Conservation (phyloP, 2,329 filamentous ascomycete species). For the Rasamsonia emersonii region DNA sequence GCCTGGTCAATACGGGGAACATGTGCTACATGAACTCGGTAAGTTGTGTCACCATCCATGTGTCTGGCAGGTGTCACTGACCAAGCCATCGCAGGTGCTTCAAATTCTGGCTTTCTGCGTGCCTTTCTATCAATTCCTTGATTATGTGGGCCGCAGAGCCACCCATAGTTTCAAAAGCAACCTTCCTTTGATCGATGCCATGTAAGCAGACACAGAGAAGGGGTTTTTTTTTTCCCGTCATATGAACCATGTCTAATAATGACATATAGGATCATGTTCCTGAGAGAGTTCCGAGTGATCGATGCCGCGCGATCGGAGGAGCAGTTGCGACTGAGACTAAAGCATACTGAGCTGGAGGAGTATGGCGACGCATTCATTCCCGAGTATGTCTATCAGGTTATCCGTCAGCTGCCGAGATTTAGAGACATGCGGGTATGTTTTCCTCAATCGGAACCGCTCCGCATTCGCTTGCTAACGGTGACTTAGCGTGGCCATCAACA, state of each 20-base stretch:
- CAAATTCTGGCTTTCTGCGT: conserved; percentile 91
- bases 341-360: conserved; percentile 74
- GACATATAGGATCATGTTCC: conserved; percentile 73
- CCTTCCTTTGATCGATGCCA: conserved; percentile 85
- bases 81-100: conserved; percentile 55
- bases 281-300: conserved; percentile 82
- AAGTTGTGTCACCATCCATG: conserved; percentile 32
- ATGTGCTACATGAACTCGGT: conserved; percentile 99
- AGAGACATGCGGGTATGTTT: conserved; percentile 74
- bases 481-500: conserved; percentile 82
- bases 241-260: no score
- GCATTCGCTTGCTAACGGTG: conserved; percentile 3
- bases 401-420: conserved; percentile 77
- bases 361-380: conserved; percentile 88
- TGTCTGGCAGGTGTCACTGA: conserved; percentile 25
- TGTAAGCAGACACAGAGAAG: conserved; percentile 49
- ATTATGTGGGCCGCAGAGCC: conserved; percentile 74
- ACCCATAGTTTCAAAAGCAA: conserved; percentile 91
- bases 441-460: not conserved
- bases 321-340: conserved; percentile 63
- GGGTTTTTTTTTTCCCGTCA: not conserved
- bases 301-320: conserved; percentile 68
- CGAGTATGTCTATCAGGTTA: conserved; percentile 91
- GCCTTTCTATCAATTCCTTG: conserved; percentile 90
- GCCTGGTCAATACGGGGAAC: conserved; percentile 92